Base-by-base conservation (phyloP, 2,329 filamentous ascomycete species). In the Xenoacremonium recifei region DNA sequence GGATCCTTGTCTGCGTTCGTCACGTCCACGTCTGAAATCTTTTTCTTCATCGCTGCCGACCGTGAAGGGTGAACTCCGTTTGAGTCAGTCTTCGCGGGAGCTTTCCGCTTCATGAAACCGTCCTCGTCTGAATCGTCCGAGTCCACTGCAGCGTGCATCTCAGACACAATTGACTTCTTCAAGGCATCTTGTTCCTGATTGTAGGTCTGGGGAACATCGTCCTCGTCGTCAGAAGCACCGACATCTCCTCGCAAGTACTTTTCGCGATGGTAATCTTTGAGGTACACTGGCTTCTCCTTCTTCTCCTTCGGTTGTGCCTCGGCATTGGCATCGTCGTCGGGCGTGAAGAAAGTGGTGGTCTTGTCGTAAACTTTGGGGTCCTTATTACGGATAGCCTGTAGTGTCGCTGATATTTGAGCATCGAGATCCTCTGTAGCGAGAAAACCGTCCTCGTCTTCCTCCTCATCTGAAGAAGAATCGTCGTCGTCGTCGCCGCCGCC, bases 331-430 rank as follows among this genome's bases (percentile, higher is more conserved):
- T 77, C 75, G 18, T 79, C 77, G 4, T 86, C 80, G 11, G 83
- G 73, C 30, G 74, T 20, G 68, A 91, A 96, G 69, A 97, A 97
- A 15, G 78, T 89, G 50, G 77, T 76, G 23, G 84, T 77, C 48
- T 82, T 77, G 65, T 97, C 87, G 72, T 96, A 96, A 37, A 99
- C 83, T 39, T 87, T 78, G 20, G 93, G 93, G 58, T 99, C 93
- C 64, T 95, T 97, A 58, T 80, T 85, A 55, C 85, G 84, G 60
- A 99, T 91, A 31, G 93, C 93, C 50, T 88, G 77, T 17, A 99
- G 75, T 1, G 91, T 96, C 18, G 85, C 89, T 35, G 85, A 84
- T 53, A 97, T 95, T 60, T 96, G 84, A 12, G 83, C 80, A 63
- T 99, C 93, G 32, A 97, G 76, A 23, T 84, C 84, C 59, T 87